Evolutionary conservation across 345 rosid genomes (phyloP).

Genomic region (Camelina hispida): DNA sequence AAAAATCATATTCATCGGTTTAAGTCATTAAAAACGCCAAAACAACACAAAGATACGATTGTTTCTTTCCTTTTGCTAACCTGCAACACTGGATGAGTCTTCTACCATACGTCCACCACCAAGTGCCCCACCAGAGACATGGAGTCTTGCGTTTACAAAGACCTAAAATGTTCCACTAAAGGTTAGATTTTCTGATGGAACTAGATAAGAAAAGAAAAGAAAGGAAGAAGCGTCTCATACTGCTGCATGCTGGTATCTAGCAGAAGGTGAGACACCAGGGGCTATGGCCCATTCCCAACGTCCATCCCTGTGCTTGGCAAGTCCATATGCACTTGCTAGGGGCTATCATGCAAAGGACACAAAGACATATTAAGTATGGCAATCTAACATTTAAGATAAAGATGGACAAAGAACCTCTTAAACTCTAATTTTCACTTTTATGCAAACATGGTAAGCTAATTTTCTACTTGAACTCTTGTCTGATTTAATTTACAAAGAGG

Average conservation of each 20-base stretch:
- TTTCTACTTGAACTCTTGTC: background rate
- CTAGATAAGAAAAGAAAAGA: conserved; percentile 19
- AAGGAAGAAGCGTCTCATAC: conserved; percentile 54
- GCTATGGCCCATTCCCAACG: conserved; percentile 99
- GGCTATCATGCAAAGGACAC: conserved; percentile 59
- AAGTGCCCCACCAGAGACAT: conserved; percentile 99
- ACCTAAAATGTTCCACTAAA: conserved; percentile 56
- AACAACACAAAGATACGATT: conserved; percentile 19
- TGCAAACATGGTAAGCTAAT: conserved; percentile 11
- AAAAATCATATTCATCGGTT: background rate
- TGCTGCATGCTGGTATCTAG: conserved; percentile 99
- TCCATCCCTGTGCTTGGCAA: conserved; percentile 99
- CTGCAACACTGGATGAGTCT: conserved; percentile 98
- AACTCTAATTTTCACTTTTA: conserved; percentile 5
- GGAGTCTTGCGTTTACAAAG: conserved; percentile 97
- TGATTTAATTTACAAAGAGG: background rate
- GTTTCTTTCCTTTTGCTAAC: conserved; percentile 45
- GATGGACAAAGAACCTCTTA: conserved; percentile 13
- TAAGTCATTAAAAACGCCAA: conserved; percentile 9
- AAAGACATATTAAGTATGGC: conserved; percentile 15
- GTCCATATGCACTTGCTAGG: conserved; percentile 95
- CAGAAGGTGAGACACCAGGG: conserved; percentile 97
- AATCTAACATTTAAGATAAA: conserved; percentile 7
- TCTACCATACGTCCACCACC: conserved; percentile 99
- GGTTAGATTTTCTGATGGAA: conserved; percentile 24